phyloP scores from a whole-genome alignment of 208 protist genomes.

The Leishmania turanica region DNA sequence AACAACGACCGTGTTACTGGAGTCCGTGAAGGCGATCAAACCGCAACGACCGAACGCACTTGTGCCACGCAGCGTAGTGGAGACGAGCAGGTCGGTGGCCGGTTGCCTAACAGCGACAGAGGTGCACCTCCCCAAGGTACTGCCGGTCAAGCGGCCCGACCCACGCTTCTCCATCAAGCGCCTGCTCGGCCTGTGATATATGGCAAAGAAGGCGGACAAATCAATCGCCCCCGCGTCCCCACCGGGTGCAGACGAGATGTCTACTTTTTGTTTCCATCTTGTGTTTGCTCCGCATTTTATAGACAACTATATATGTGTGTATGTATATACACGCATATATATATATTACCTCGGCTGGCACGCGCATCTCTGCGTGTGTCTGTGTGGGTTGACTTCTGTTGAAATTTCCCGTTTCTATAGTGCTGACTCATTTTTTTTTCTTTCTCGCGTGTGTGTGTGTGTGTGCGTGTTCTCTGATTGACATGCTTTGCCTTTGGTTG shows the following conservation, averaged over 20 bases:
- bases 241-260: background rate
- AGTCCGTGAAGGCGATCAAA: background rate
- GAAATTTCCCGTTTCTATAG: no score
- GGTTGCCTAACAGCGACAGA: slow-evolving; percentile 15
- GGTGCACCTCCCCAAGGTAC: slow-evolving; percentile 16
- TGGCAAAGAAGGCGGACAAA: background rate
- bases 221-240: background rate
- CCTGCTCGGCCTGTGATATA: slow-evolving; percentile 1
- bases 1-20: background rate
- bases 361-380: background rate
- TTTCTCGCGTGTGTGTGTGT: background rate
- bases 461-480: background rate
- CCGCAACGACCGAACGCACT: background rate
- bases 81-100: background rate
- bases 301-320: no score
- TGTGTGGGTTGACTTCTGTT: background rate
- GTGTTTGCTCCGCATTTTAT: background rate
- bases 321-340: no score
- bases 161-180: background rate
- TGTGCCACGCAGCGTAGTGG: background rate
- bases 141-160: background rate
- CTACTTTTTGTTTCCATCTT: background rate
- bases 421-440: background rate
- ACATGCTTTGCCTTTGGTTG: background rate
- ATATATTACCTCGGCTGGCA: background rate